Base-by-base conservation (phyloP, 768 basidiomycete genomes). In the Boletus reticulatus region DNA sequence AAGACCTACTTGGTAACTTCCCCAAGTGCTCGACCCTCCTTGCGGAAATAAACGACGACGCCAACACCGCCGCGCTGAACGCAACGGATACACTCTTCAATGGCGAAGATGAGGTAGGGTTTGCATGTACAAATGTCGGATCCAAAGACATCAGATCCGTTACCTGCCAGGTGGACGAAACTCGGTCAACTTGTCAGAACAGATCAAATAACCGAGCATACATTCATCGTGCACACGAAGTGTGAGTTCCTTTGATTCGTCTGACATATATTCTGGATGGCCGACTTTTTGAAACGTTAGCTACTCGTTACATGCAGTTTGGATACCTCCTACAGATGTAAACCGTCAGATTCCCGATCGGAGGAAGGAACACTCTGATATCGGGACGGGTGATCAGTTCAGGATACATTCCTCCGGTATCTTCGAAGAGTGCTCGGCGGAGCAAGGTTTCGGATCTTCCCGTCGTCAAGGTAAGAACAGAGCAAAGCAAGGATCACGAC, bases 71-170 rank as follows among this genome's bases (percentile, higher is more conserved):
- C 92, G 4, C 83, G 76, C 64, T 89, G 87, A 11, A 85, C 94
- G 45, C 84, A 81, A 32, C 88, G 86, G 62, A 97, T 88, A 57
- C 92, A 94, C 67, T 98, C 94, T 70, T 94, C 88, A 60, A 98
- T 97, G 12, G 94, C 93, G 65, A 89, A 97, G 19, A 85, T 81
- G 48, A 96, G 82, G 72, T 97, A 97, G 0, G 94, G 93, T 62
- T 96, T 94, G 80, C 92, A 94, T 0, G 92, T 93, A 66, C 89
- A 92, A 62, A 93, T 94, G 62, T 92, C 90, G 0, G 91, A 94
- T 13, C 94, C 94, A 65, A 97, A 97, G 43, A 97, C 95, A 70
- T 98, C 95, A 8, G 93, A 95, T 6, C 94, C 94, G 65, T 95
- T 95, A 67, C 88, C 85, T 88, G 60, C 17, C n/a, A 42, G 6